These are phyloP conservation scores for Sedum album DNA, from an alignment of 164 flowering plant species.

Conservation along the genomic window DNA sequence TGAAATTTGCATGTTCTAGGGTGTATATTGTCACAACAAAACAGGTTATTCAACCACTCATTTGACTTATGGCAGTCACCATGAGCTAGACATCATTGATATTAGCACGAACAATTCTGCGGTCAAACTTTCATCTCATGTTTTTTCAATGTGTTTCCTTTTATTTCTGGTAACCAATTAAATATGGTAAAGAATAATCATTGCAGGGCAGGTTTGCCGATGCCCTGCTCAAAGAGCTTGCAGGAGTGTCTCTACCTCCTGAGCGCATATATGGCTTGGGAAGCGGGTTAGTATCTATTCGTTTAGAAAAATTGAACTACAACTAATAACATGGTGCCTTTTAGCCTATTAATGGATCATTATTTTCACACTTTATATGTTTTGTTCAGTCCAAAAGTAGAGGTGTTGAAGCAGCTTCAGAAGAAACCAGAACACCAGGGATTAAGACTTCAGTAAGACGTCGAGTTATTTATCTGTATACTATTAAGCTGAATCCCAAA, in stretches of 20 bases:
- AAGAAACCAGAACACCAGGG: constrained; percentile 76
- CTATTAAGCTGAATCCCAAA: background rate
- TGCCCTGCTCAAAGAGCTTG: constrained; percentile 70
- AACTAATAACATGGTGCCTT: background rate
- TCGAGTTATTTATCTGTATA: background rate
- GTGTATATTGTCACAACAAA: constrained; percentile 87
- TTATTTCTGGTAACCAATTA: background rate
- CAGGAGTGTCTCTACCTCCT: constrained; percentile 76
- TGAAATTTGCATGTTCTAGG: constrained; percentile 76
- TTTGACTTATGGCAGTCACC: background rate
- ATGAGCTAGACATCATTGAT: background rate
- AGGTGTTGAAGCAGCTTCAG: constrained; percentile 87
- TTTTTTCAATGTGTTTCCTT: background rate
- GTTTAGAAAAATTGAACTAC: background rate
- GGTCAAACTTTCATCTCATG: background rate
- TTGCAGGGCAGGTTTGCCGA: constrained; percentile 53
- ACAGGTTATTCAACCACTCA: constrained; percentile 38
- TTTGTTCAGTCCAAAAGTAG: constrained; percentile 73
- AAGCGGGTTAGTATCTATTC: constrained; percentile 55
- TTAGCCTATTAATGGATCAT: too few species aligned
- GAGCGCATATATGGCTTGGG: constrained; percentile 88
- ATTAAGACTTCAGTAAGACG: constrained; percentile 73
- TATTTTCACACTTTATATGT: background rate
- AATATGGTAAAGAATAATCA: background rate
- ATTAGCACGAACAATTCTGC: background rate